Evolutionary conservation across 2,329 filamentous ascomycete species (phyloP).

Genomic region (Hyphodiscus sp.): DNA sequence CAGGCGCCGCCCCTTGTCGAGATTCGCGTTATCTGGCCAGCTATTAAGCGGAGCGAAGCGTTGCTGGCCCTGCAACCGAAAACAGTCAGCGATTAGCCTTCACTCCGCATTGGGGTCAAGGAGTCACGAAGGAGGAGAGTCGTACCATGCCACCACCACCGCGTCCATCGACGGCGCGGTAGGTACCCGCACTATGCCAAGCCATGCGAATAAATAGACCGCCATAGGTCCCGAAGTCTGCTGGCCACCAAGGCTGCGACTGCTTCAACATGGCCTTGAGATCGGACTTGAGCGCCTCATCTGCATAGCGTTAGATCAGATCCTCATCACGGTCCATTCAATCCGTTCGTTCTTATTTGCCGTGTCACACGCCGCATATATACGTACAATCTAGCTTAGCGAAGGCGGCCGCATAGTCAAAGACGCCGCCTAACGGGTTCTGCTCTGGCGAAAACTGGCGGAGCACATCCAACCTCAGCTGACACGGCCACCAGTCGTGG

Average conservation of each 20-base stretch:
- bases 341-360: no score
- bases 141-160: constrained; percentile 55
- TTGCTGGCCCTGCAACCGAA: constrained; percentile 55
- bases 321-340: background rate
- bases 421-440: constrained; percentile 56
- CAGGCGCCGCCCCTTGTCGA: constrained; percentile 75
- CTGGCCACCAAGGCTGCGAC: constrained; percentile 76
- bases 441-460: constrained; percentile 60
- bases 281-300: constrained; percentile 67
- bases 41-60: constrained; percentile 75
- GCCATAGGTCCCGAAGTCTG: constrained; percentile 75
- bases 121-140: background rate
- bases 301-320: constrained; percentile 9
- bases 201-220: constrained; percentile 75
- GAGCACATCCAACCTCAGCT: constrained; percentile 62
- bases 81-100: background rate
- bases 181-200: constrained; percentile 75
- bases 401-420: constrained; percentile 69
- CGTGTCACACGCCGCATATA: background rate
- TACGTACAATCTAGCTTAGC: constrained; percentile 55
- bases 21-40: constrained; percentile 73
- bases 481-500: constrained; percentile 68
- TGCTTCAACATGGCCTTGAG: constrained; percentile 64
- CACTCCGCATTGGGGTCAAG: background rate
- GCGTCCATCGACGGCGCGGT: constrained; percentile 68